Evolutionary conservation across 208 protist species (phyloP), one percentile per base, ranked within the genome.

Genomic region (Trypanosoma platydactyli): DNA sequence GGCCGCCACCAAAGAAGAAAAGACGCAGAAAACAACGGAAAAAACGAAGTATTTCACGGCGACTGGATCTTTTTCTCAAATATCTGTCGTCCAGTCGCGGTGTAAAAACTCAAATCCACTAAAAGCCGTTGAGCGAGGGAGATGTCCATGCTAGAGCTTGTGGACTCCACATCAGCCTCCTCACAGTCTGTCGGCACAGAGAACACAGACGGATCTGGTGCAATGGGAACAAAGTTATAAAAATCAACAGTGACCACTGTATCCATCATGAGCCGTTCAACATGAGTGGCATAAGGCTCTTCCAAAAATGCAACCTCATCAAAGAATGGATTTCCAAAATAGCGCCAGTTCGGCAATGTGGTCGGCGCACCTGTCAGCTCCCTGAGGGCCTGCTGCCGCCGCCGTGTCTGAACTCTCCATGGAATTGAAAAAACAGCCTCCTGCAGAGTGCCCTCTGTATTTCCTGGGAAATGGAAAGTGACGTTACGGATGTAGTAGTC

Each of bases 311-410:
- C 60, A 20, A 91, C 59, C 58, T 89, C 82, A 60, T 91, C 85
- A 56, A 84, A 85, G 71, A 91, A 83, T 30, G 80, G 85, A 16
- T 79, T 69, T 20, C 82, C 77, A 60, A 89, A 91, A 52, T 84
- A 81, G 38, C 85, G 79, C 83, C 85, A 87, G 56, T 89, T 89
- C 7, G 85, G 81, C n/a, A 73, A 15, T 5, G 62, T 60, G 29
- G 73, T 51, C 2, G 85, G 75, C 3, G 73, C 65, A 7, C 40
- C 75, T 29, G 77, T 64, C 18, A 91, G 71, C 56, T 83, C 75
- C 20, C 59, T 54, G 1, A 63, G 66, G 0, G 79, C 73, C 27
- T 64, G 53, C 25, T 77, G 70, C 16, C 52, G 65, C 18, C 64
- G 63, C n/a, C 73, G 69, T 12, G 74, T 80, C 61, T 87, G 74